Percentiles rank a stretch among this genome's conserved stretches.
Evolutionary conservation across 106 monocot species (phyloP).

Genomic region (Acanthochlamys bracteata): DNA sequence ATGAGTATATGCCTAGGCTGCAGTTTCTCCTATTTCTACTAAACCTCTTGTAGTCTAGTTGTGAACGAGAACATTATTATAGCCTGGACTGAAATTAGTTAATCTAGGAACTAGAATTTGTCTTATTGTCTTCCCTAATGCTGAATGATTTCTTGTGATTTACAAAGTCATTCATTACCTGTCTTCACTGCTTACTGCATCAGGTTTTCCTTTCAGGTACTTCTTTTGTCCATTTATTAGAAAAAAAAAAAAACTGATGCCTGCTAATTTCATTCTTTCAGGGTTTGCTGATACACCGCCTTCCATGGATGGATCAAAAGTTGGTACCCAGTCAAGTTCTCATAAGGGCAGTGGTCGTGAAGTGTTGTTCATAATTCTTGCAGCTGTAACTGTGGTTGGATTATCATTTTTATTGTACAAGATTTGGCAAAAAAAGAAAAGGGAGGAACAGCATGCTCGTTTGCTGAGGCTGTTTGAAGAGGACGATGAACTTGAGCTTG

Average conservation of each 20-base stretch:
- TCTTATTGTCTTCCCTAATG: too few species aligned
- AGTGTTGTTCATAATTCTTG: conserved; percentile 22
- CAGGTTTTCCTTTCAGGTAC: too few species aligned
- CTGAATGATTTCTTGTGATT: too few species aligned
- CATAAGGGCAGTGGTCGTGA: conserved; percentile 17
- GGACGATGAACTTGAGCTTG: conserved; percentile 50
- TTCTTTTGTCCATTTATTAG: too few species aligned
- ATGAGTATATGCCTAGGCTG: too few species aligned
- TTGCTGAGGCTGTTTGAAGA: conserved; percentile 44
- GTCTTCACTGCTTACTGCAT: too few species aligned
- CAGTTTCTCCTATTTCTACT: too few species aligned
- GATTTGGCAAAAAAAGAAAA: conserved; percentile 42
- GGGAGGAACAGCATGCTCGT: conserved; percentile 45
- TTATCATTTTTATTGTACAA: conserved; percentile 24
- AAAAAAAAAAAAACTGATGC: neutral
- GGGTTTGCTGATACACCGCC: conserved; percentile 28
- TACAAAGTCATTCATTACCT: too few species aligned
- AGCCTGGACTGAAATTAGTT: too few species aligned
- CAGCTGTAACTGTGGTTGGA: conserved; percentile 14
- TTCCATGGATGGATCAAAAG: conserved; percentile 27
- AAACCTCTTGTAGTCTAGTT: too few species aligned
- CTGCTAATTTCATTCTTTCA: neutral
- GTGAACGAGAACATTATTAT: too few species aligned
- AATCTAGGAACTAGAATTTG: too few species aligned
- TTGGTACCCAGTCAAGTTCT: conserved; percentile 25